Evolutionary conservation across 108 stramenopile species (phyloP), one percentile per base, ranked within the genome.

Genomic region (Nitzschia palea): DNA sequence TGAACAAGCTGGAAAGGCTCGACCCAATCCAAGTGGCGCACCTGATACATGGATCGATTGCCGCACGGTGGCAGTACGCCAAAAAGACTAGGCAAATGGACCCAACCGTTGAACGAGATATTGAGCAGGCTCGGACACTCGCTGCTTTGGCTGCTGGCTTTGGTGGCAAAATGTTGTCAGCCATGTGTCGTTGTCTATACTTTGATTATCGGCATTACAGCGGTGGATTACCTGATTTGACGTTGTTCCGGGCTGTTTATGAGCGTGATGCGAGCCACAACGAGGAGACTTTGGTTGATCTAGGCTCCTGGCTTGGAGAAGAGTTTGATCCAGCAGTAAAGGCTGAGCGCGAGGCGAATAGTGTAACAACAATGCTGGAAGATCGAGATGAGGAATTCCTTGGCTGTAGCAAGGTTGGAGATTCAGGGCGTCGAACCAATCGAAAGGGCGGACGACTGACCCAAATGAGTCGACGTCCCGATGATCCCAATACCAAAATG

Each of bases 161-260:
- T 30, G 92, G 92, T 15, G 87, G 87, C 1, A 78, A 67, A 27
- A 69, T 73, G 18, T 78, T 94, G 3, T 65, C 86, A 44, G 47
- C 76, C 2, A 84, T 87, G 8, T 94, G 85, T 43, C 81, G 89
- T 0, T 74, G 78, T 43, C 65, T 90, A 32, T 81, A 76, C 53
- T 90, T 81, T 62, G 92, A 94, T 62, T 94, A 94, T 59, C 73
- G 92, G 22, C 87, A 90, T 53, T 94, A 87, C 66, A 82, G 82
- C 66, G 92, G 89, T 26, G 92, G 92, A 2, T 60, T 94, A 17
- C 92, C 92, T 29, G 92, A 94, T 55, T 60, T 87, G 47, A 58
- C 85, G 2, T 55, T 94, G 31, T 55, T 78, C 3, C 50, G 79
- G 33, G 78, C 79, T 9, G 25, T 48, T 1, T 56, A 57, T 23